A percentile compares a stretch with the other conserved stretches of the same genome.
phyloP scores from a whole-genome alignment of 2,329 filamentous ascomycete species.

The Intubia oerlemansii region DNA sequence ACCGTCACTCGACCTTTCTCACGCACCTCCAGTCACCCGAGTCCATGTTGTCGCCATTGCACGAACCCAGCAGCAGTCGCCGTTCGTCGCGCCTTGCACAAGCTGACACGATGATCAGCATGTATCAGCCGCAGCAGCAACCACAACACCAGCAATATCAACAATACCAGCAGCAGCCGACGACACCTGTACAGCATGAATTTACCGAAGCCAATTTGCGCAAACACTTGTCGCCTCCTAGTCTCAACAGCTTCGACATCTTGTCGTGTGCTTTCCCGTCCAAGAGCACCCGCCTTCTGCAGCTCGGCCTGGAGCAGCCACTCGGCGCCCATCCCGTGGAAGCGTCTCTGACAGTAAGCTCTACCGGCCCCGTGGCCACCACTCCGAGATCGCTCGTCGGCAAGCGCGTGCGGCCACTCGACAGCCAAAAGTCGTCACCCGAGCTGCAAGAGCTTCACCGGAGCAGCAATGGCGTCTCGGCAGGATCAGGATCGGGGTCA shows the following conservation, averaged over 20 bases:
- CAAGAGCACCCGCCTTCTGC: conserved; percentile 21
- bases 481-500: too few species aligned
- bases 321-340: conserved; percentile 34
- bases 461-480: conserved; percentile 70
- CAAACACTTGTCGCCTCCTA: conserved; percentile 32
- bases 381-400: conserved; percentile 36
- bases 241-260: conserved; percentile 36
- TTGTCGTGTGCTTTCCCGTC: conserved; percentile 42
- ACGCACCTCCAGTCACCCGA: conserved; percentile 5
- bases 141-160: too few species aligned
- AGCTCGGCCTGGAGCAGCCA: conserved; percentile 18
- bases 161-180: too few species aligned
- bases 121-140: too few species aligned
- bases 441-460: conserved; percentile 42
- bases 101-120: too few species aligned
- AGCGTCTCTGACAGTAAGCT: conserved; percentile 24
- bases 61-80: neutral
- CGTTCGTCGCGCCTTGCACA: too few species aligned
- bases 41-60: conserved; percentile 1
- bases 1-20: conserved; percentile 16
- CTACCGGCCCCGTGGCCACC: conserved; percentile 28
- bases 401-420: conserved; percentile 31
- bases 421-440: conserved; percentile 13
- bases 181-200: too few species aligned
- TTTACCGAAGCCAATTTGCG: too few species aligned